Evolutionary conservation across 1,284 basidiomycete genomes (phyloP), one percentile per base, ranked within the genome.

Genomic region (Trichosporon coremiiforme): DNA sequence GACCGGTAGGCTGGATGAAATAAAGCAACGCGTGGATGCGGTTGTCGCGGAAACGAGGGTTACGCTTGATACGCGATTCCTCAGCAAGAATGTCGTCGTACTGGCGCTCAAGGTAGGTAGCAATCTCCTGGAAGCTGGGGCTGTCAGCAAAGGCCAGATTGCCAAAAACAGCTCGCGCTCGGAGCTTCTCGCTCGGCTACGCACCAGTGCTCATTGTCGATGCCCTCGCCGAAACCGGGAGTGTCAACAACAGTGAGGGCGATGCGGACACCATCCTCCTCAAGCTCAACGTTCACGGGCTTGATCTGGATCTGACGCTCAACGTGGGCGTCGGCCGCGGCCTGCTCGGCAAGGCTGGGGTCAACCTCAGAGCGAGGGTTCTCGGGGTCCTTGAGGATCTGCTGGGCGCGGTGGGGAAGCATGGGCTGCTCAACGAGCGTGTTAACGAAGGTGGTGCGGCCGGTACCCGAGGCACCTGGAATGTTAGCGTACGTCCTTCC

Each of bases 31-130:
- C 95, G 78, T 99, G 97, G 13, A 95, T 89, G 75, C 95, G 88
- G 87, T 98, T 98, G 85, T 99, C 97, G 81, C 95, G 90, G 89
- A 98, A 99, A 74, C 97, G 91, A 29, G 96, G 95, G 86, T 98
- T 98, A 88, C 97, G 96, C 87, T 98, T 99, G 87, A 99, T 99
- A 80, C 97, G 90, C 73, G 94, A 96, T 86, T 99, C 97, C 84
- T 99, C 96, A 10, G 96, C 95, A 73, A 99, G 88, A 83, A 99
- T 98, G 79, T 99, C 96, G 77, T 99, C 97, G 85, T 99, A 99
- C 89, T 99, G 96, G 73, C 96, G 91, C 84, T 99, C 97, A 73
- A 99, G 90, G 85, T 99, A 90, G 73, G 93, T 93, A 68, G 96
- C 91, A 76, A 99, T 99, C 84, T 98, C 96, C 80, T 93, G 91